Evolutionary conservation across 768 basidiomycete species (phyloP).

Genomic region (Pholiota conissans): DNA sequence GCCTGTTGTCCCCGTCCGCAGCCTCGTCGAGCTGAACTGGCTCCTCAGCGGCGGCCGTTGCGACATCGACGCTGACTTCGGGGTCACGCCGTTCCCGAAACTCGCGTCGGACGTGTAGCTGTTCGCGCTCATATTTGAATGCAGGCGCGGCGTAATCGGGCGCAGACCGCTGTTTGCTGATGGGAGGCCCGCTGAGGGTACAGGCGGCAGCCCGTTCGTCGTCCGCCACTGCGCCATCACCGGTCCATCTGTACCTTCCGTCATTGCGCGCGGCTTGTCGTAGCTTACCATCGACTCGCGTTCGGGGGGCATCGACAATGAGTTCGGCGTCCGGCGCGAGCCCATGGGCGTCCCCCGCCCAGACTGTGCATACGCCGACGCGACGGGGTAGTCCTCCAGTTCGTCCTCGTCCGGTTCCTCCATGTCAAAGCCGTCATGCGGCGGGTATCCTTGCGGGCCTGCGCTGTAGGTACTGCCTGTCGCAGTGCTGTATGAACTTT

Average conservation of each 20-base stretch:
- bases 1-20: constrained; percentile 31
- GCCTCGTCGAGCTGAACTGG: constrained; percentile 69
- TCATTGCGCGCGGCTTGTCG: constrained; percentile 64
- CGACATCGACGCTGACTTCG: constrained; percentile 22
- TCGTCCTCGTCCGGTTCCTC: constrained; percentile 77
- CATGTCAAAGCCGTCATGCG: constrained; percentile 69
- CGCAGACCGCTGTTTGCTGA: constrained; percentile 32
- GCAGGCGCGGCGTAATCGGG: constrained; percentile 47
- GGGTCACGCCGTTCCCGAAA: constrained; percentile 31
- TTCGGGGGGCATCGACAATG: constrained; percentile 60
- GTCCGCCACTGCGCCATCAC: constrained; percentile 66
- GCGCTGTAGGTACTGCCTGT: constrained; percentile 27
- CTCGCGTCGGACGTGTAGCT: constrained; percentile 48
- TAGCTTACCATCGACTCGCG: constrained; percentile 48
- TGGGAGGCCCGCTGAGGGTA: constrained; percentile 24
- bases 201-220: constrained; percentile 43
- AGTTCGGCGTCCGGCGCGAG: constrained; percentile 50
- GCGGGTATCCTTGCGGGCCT: constrained; percentile 58
- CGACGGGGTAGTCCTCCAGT: constrained; percentile 70
- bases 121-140: constrained; percentile 41
- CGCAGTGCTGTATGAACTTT: constrained; percentile 28
- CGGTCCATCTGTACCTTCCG: constrained; percentile 66
- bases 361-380: constrained; percentile 43
- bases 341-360: constrained; percentile 78
- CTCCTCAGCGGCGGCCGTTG: constrained; percentile 54